phyloP scores from a whole-genome alignment of 345 rosid species.

The Aurinia saxatilis region DNA sequence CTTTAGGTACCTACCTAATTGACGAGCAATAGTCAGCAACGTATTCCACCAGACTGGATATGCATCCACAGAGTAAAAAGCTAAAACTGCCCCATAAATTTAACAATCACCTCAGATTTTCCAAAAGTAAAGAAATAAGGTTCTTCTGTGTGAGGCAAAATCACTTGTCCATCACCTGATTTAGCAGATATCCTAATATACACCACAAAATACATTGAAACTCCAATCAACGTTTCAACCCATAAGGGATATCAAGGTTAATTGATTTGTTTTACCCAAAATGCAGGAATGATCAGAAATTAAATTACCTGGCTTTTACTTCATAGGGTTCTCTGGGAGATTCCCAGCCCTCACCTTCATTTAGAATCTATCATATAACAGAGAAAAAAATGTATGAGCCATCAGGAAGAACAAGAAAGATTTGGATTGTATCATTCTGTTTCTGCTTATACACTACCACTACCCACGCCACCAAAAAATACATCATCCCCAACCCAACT shows the following conservation, averaged over 20 bases:
- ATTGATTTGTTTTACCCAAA: conserved; percentile 1
- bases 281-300: conserved; percentile 13
- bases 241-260: not conserved
- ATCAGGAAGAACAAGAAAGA: conserved; percentile 5
- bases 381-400: not conserved
- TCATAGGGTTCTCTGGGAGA: conserved; percentile 92
- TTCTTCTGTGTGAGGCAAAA: conserved; percentile 51
- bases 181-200: conserved; percentile 71
- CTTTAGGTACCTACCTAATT: conserved; percentile 72
- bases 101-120: conserved; percentile 67
- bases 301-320: conserved; percentile 67
- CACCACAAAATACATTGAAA: not conserved
- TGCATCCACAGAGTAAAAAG: not conserved
- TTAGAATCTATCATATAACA: conserved; percentile 42
- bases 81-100: not conserved
- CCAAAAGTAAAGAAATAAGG: conserved; percentile 89
- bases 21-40: conserved; percentile 15
- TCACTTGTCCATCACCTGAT: conserved; percentile 61
- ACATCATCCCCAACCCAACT: not conserved
- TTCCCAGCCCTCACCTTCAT: conserved; percentile 96
- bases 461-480: not conserved
- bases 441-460: conserved; percentile 6
- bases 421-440: not conserved
- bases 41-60: not conserved
- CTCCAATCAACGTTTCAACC: not conserved